These are phyloP conservation scores for Podosphaera aphanis DNA, from an alignment of 2,329 filamentous ascomycete genomes.

Conservation along the genomic window DNA sequence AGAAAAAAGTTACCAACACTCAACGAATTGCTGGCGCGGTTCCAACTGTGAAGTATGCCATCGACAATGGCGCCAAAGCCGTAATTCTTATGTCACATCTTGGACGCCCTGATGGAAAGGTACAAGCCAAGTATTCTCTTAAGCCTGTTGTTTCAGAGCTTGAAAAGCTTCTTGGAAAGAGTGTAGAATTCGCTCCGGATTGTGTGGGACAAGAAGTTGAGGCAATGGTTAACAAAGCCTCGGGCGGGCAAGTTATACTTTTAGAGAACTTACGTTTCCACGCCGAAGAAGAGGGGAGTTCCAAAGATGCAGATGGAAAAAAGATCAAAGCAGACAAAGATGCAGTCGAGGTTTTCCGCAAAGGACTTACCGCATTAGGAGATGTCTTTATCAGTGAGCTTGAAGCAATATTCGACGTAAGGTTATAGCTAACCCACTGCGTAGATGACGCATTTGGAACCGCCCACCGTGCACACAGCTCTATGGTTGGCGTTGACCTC, in stretches of 20 bases:
- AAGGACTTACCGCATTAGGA: conserved; percentile 78
- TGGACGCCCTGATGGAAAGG: conserved; percentile 76
- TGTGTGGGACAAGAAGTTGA: conserved; percentile 79
- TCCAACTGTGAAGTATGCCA: conserved; percentile 83
- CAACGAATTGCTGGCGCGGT: conserved; percentile 94
- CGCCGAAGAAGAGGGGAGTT: conserved; percentile 90
- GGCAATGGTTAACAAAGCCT: conserved; percentile 64
- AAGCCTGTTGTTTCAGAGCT: conserved; percentile 78
- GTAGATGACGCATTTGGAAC: conserved; percentile 94
- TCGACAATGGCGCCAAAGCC: conserved; percentile 73
- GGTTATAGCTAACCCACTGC: conserved; percentile 5
- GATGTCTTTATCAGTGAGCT: conserved; percentile 85
- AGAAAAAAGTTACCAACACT: conserved; percentile 92
- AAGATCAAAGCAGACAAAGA: conserved; percentile 95
- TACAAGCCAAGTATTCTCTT: conserved; percentile 82
- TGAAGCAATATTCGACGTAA: not conserved
- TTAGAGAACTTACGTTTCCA: conserved; percentile 98
- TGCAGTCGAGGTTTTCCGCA: conserved; percentile 80
- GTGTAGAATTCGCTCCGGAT: conserved; percentile 72
- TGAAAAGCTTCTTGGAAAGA: conserved; percentile 65
- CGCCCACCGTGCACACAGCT: conserved; percentile 93
- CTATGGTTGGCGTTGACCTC: conserved; percentile 92
- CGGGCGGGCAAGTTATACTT: conserved; percentile 61
- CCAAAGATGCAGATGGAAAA: conserved; percentile 81
- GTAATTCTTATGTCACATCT: conserved; percentile 97